These are phyloP conservation scores for Nelumbo lutea DNA, from an alignment of 164 flowering plant genomes.

Conservation along the genomic window DNA sequence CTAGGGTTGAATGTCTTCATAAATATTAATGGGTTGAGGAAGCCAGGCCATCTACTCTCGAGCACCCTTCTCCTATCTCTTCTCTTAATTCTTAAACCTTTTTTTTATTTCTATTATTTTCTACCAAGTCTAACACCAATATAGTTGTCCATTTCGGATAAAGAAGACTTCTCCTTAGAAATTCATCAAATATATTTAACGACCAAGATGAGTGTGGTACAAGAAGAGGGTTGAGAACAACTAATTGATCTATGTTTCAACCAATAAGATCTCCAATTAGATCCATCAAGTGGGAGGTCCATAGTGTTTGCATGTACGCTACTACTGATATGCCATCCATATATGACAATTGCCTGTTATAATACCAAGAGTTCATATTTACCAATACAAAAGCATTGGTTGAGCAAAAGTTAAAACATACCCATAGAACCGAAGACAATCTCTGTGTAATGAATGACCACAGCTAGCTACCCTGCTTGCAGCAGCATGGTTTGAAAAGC, in stretches of 20 bases:
- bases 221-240: not conserved
- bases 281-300: not conserved
- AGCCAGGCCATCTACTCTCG: too few species aligned
- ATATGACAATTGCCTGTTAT: not conserved
- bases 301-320: not conserved
- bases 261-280: not conserved
- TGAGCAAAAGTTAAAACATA: constrained; percentile 21
- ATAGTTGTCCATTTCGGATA: too few species aligned
- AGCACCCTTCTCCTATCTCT: too few species aligned
- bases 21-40: too few species aligned
- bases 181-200: not conserved
- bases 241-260: not conserved
- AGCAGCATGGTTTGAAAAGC: constrained; percentile 99
- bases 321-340: not conserved
- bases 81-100: too few species aligned
- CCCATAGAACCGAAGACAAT: constrained; percentile 99
- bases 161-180: too few species aligned
- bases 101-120: too few species aligned
- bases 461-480: constrained; percentile 99
- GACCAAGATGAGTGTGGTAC: not conserved
- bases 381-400: not conserved
- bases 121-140: too few species aligned
- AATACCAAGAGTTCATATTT: not conserved
- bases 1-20: too few species aligned
- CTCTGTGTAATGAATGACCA: constrained; percentile 98